Conservation (phyloP, 768 basidiomycete genomes). For the Boletus tomentosulus region DNA sequence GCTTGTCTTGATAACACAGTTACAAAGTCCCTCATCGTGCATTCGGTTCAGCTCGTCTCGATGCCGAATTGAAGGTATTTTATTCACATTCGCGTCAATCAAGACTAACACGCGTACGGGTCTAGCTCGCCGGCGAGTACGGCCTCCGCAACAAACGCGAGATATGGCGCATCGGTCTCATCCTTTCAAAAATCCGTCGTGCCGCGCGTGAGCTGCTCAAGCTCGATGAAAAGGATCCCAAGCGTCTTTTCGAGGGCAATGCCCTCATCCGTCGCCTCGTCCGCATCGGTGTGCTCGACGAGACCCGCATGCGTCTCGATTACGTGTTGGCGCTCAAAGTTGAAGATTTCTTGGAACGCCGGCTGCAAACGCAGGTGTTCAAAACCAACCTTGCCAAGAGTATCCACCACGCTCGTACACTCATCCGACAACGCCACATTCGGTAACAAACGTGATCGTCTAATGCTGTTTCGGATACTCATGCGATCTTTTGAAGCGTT, state of each 20-base stretch:
- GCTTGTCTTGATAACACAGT: conserved; percentile 47
- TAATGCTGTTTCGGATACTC: neutral
- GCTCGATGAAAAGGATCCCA: conserved; percentile 98
- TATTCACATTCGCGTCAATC: neutral
- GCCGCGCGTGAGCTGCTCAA: conserved; percentile 99
- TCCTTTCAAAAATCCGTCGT: conserved; percentile 99
- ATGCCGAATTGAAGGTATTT: conserved; percentile 94
- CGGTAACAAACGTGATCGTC: conserved; percentile 52
- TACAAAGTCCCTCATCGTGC: conserved; percentile 99
- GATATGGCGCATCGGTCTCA: conserved; percentile 99
- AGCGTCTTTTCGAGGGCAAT: conserved; percentile 99
- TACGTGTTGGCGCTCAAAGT: conserved; percentile 99
- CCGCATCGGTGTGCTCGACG: conserved; percentile 99
- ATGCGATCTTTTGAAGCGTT: conserved; percentile 50
- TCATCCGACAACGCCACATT: conserved; percentile 98
- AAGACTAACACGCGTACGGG: conserved; percentile 1
- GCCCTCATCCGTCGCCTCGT: conserved; percentile 95
- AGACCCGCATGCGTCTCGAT: conserved; percentile 98
- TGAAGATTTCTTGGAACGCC: conserved; percentile 99
- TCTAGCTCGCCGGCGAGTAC: conserved; percentile 97
- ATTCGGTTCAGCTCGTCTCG: conserved; percentile 96
- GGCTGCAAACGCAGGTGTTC: conserved; percentile 99
- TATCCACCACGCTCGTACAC: conserved; percentile 97
- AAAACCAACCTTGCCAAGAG: conserved; percentile 96
- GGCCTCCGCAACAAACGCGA: conserved; percentile 99